Percentiles rank a stretch among this genome's conserved stretches.
phyloP scores from a whole-genome alignment of 495 filamentous ascomycete genomes.

The Bathelium albidoporum region DNA sequence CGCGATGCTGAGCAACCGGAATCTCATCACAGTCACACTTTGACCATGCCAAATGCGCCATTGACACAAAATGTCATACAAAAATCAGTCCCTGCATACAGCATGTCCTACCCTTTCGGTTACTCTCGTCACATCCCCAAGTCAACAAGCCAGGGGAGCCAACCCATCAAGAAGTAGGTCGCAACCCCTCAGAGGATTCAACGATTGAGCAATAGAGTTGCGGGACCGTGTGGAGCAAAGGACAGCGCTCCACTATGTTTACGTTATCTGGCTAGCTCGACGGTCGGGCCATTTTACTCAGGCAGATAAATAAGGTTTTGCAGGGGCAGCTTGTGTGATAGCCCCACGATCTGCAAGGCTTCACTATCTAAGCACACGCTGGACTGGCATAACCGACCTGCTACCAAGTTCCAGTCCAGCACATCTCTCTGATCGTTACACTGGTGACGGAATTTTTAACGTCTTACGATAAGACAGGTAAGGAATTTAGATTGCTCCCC shows the following conservation, averaged over 20 bases:
- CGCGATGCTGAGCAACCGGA: background rate
- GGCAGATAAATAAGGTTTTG: background rate
- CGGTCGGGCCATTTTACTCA: background rate
- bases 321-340: conserved; percentile 1
- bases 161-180: no score
- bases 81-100: conserved; percentile 10
- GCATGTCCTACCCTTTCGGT: no score
- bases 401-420: no score
- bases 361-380: background rate
- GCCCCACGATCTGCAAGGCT: background rate
- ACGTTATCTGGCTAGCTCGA: background rate
- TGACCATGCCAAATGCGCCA: conserved; percentile 3
- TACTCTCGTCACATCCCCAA: no score
- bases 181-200: no score
- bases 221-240: background rate
- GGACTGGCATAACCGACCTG: no score
- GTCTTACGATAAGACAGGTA: no score
- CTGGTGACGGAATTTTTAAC: no score
- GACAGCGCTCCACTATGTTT: background rate
- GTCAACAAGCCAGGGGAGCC: no score
- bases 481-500: no score
- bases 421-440: no score
- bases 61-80: conserved; percentile 21
- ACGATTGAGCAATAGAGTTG: background rate
- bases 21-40: conserved; percentile 26